Evolutionary conservation across 306 rosid genomes (phyloP).

Genomic region (Lagenaria siceraria): DNA sequence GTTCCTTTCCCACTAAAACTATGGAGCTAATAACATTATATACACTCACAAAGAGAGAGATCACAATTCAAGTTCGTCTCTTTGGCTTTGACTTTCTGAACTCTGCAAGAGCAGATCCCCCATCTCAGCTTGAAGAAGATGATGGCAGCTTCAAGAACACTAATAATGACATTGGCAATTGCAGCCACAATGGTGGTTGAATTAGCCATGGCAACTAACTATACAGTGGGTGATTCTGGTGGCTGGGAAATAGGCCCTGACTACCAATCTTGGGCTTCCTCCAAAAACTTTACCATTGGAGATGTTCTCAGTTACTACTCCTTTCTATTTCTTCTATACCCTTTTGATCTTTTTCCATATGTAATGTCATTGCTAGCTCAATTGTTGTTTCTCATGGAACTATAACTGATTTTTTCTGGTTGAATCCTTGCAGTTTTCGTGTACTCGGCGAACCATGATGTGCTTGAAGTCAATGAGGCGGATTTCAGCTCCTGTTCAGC

Average conservation of each 20-base stretch:
- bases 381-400: neutral
- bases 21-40: neutral
- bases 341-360: neutral
- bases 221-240: neutral
- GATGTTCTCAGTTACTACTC: neutral
- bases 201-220: neutral
- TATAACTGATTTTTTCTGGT: neutral
- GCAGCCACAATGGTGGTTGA: neutral
- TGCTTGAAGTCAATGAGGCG: conserved; percentile 61
- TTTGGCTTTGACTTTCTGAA: neutral
- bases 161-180: neutral
- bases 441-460: conserved; percentile 52
- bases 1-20: neutral
- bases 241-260: neutral
- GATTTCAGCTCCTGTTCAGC: conserved; percentile 55
- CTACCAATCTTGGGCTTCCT: neutral
- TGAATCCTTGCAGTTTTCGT: conserved; percentile 42
- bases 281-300: neutral
- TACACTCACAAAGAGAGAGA: neutral
- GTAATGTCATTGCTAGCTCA: neutral
- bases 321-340: neutral
- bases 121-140: neutral
- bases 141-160: neutral
- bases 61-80: neutral
- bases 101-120: too few species aligned